Evolutionary conservation across 441 rosid species (phyloP), one percentile per base, ranked within the genome.

Genomic region (Iberis amara): DNA sequence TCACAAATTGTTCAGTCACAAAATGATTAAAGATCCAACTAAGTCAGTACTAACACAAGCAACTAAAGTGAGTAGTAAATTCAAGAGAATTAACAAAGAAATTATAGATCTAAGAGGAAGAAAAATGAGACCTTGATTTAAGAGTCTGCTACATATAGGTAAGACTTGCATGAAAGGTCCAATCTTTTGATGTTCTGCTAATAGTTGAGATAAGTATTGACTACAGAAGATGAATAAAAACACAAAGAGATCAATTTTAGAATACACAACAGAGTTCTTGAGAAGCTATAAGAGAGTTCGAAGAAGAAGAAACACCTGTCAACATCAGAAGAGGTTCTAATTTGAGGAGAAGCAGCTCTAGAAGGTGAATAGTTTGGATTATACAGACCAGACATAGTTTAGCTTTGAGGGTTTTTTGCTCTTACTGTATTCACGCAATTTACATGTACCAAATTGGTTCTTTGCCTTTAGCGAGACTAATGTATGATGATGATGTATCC

Each of bases 131-230:
- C 98, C 98, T 85, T 91, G 98, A 76, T 82, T 83, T 54, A 91
- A 57, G 54, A 91, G 83, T 14, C 98, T 84, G 80, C 82, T 79
- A 62, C 98, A 88, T 59, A 79, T 80, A 40, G 96, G 96, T 31
- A 91, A 89, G 52, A 91, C 87, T 73, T 82, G 95, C 77, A 79
- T 68, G 79, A 91, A 91, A 66, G 98, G 96, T 65, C 85, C 89
- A 65, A 91, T 81, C 91, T 91, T 91, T 59, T 85, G 95, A 76
- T 82, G 91, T 76, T 91, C 98, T n/a, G 89, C 89, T 51, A 91
- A 62, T 64, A 91, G 73, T 71, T 87, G 95, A 54, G 89, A 53
- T 70, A 88, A 71, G 82, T 88, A 91, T 70, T 80, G 96, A 69
- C 76, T 64, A 52, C 50, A 46, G 28, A 56, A 55, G 32, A 75